phyloP scores from a whole-genome alignment of 108 stramenopile species.

The Fistulifera pelliculosa region DNA sequence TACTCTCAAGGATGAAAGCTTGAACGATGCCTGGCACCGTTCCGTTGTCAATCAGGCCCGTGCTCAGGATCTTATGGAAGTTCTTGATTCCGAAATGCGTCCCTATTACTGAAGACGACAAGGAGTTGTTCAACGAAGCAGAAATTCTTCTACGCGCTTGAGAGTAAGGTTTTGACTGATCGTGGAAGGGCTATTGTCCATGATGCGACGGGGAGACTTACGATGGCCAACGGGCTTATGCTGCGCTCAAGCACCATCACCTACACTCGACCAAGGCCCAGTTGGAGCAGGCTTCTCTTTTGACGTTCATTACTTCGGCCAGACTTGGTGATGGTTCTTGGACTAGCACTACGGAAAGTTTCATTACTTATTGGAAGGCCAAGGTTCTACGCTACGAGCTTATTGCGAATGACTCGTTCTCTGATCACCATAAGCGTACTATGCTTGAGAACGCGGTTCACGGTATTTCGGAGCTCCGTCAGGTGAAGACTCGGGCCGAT shows the following conservation, averaged over 20 bases:
- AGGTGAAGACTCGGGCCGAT: neutral
- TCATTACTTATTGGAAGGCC: constrained; percentile 10
- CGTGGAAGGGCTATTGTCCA: constrained; percentile 4
- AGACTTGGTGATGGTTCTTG: neutral
- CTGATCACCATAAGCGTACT: neutral
- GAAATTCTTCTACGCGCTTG: constrained; percentile 1
- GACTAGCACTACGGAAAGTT: neutral
- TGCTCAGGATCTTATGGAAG: constrained; percentile 6
- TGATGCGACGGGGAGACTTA: neutral
- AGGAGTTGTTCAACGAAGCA: neutral
- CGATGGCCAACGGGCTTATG: constrained; percentile 11
- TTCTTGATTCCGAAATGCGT: constrained; percentile 2
- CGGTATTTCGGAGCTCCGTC: neutral
- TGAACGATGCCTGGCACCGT: constrained; percentile 9
- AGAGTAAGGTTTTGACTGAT: neutral
- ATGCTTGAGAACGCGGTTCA: constrained; percentile 3
- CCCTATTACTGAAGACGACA: constrained; percentile 2
- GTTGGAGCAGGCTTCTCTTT: neutral
- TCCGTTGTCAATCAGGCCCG: neutral
- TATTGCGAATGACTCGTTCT: neutral
- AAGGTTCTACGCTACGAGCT: constrained; percentile 4
- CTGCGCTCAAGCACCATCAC: neutral
- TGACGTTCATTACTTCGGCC: neutral
- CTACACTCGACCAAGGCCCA: neutral
- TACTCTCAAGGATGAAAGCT: constrained; percentile 10